Conservation (phyloP, 2,329 filamentous ascomycete genomes). For the Graphilbum ipis-grandicollis region DNA sequence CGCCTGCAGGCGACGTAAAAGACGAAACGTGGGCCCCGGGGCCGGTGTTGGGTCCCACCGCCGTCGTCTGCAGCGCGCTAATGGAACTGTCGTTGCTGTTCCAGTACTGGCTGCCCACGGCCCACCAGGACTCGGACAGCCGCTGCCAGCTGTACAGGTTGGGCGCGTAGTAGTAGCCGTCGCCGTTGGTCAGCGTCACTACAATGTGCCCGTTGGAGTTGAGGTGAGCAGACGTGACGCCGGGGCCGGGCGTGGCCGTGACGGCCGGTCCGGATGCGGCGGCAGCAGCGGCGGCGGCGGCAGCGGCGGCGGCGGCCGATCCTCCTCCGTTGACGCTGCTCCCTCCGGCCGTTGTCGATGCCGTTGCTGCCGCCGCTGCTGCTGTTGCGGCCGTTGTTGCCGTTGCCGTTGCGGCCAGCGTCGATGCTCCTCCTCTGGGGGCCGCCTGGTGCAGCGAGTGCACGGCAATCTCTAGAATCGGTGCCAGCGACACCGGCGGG, state of each 20-base stretch:
- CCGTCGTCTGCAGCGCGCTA: slow-evolving; percentile 58
- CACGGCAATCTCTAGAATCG: slow-evolving; percentile 73
- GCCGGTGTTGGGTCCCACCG: slow-evolving; percentile 48
- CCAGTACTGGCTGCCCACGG: slow-evolving; percentile 96
- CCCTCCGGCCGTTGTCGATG: no score
- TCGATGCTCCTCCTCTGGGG: no score
- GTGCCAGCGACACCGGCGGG: slow-evolving; percentile 75
- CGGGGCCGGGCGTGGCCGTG: slow-evolving; percentile 56
- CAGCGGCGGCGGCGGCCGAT: no score
- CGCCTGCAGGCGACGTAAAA: no score
- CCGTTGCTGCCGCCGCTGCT: no score
- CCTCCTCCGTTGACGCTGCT: no score
- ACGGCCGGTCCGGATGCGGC: slow-evolving; percentile 37
- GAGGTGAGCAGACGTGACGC: slow-evolving; percentile 77
- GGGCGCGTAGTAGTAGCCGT: slow-evolving; percentile 80
- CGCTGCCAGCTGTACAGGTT: slow-evolving; percentile 85
- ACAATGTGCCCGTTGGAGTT: slow-evolving; percentile 77
- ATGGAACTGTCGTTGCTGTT: slow-evolving; percentile 90
- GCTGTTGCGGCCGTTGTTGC: no score
- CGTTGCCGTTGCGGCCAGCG: no score
- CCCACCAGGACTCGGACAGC: slow-evolving; percentile 96
- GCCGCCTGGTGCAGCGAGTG: slow-evolving; percentile 46
- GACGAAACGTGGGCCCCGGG: no score
- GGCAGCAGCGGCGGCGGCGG: no score
- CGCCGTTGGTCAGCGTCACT: slow-evolving; percentile 84